Base-by-base conservation (phyloP, 2,329 filamentous ascomycete species). In the Penicillium sp. region DNA sequence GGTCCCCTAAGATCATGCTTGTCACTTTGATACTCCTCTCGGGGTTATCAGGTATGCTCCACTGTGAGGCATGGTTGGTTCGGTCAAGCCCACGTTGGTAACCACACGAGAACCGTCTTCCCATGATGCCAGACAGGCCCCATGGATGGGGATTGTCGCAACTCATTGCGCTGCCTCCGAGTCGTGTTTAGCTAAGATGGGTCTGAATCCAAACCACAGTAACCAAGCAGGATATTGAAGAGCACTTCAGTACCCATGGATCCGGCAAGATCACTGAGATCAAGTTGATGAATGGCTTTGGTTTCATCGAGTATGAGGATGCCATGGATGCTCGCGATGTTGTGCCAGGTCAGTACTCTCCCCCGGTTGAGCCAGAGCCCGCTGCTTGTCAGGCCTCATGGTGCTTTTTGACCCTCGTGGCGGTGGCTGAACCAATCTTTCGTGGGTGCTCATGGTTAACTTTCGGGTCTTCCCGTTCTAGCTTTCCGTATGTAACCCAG, bases 221-320 rank as follows among this genome's bases (percentile, higher is more conserved):
- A 76, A 96, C 90, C 73, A 97, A 97, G 78, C 84, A 88, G 73
- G 91, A 98, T 71, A 86, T 98, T 70, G 90, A 97, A 76, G 83
- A 84, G 64, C 91, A 97, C 73, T 98, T 98, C 76, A 85, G 85
- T 70, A 89, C 84, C 66, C 90, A 96, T 83, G 93, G 91, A 68
- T 91, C 90, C 62, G 93, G 93, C 71, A 90, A 95, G 71, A 97
- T 98, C 69, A 93, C 87, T 60, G 93, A 98, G 77, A 91, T 98
- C 76, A 98, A 98, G 79, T 83, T 98, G 56, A 98, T 98, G 93
- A 97, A 95, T 70, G 93, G 93, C 66, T 98, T 98, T 69, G 93
- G 93, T 70, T 98, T 98, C 78, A 95, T 98, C 69, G 93, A 98
- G 73, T 98, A 97, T 74, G 94, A 96, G 73, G 93, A 97, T 76